These are phyloP conservation scores for Botrytis pseudocinerea DNA, from an alignment of 2,329 filamentous ascomycete species.

Conservation along the genomic window DNA sequence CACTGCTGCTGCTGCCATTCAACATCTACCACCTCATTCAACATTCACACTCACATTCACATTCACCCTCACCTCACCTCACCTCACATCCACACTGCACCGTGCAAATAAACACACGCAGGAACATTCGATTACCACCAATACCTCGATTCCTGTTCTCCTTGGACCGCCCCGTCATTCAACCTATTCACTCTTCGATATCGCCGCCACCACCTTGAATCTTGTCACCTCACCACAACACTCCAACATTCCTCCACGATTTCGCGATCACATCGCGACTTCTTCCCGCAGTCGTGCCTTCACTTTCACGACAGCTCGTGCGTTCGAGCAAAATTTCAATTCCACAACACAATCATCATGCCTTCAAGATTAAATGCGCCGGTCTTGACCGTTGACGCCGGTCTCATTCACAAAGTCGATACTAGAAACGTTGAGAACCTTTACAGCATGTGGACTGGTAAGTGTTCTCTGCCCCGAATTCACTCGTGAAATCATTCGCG, in stretches of 20 bases:
- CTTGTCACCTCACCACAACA: neutral
- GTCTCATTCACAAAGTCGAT: constrained; percentile 91
- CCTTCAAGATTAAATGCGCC: constrained; percentile 80
- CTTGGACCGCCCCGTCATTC: neutral
- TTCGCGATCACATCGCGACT: constrained; percentile 39
- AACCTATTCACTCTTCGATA: neutral
- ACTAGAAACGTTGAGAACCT: constrained; percentile 89
- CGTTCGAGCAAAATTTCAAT: constrained; percentile 35
- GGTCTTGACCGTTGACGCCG: constrained; percentile 87
- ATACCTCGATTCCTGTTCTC: neutral
- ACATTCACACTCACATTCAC: neutral
- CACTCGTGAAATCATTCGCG: constrained; percentile 18
- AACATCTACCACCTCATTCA: neutral
- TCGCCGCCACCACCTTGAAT: neutral
- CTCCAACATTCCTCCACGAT: constrained; percentile 15
- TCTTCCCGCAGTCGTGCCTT: constrained; percentile 35
- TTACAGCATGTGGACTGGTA: constrained; percentile 96
- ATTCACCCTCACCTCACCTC: neutral
- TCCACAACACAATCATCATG: constrained; percentile 55
- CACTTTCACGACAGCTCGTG: constrained; percentile 35
- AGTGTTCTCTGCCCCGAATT: constrained; percentile 42
- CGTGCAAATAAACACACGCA: too few species aligned
- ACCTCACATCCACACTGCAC: too few species aligned
- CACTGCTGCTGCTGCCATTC: neutral
- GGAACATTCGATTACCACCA: neutral